A percentile compares a stretch with the other conserved stretches of the same genome.
These are phyloP conservation scores for Phylloporus sp. DNA, from an alignment of 768 basidiomycete species.

Conservation along the genomic window DNA sequence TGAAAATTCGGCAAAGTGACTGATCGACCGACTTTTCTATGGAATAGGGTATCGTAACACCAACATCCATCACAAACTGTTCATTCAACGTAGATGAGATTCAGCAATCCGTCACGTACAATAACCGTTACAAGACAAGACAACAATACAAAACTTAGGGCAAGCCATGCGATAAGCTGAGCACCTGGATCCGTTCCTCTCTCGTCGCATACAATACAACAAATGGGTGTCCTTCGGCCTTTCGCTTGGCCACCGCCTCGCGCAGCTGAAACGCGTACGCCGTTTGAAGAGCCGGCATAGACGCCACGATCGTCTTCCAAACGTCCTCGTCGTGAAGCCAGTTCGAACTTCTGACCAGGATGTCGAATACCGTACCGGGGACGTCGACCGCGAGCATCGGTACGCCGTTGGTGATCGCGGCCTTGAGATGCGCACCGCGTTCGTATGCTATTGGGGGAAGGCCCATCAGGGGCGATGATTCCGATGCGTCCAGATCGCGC, in stretches of 20 bases:
- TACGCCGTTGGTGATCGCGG: conserved; percentile 53
- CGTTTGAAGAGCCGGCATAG: conserved; percentile 52
- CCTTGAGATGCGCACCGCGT: conserved; percentile 51
- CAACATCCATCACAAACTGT: not conserved
- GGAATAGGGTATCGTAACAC: not conserved
- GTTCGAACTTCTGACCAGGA: conserved; percentile 47
- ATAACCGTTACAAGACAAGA: not conserved
- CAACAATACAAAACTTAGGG: not conserved
- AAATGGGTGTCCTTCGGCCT: conserved; percentile 57
- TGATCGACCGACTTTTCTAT: not conserved
- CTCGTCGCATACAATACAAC: conserved; percentile 61
- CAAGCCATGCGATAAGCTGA: conserved; percentile 34
- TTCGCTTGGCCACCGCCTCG: conserved; percentile 58
- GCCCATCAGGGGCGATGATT: not conserved
- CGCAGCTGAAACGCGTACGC: conserved; percentile 65
- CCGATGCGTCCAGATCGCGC: not conserved
- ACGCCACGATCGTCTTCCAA: conserved; percentile 56
- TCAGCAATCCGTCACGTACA: not conserved
- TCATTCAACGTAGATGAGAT: not conserved
- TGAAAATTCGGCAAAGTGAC: too few species aligned
- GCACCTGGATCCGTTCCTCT: conserved; percentile 64
- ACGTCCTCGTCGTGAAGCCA: conserved; percentile 76
- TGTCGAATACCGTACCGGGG: conserved; percentile 52
- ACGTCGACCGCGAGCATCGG: conserved; percentile 75
- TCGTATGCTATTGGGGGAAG: conserved; percentile 50